Evolutionary conservation across 306 rosid species (phyloP).

Genomic region (Prunus padus): DNA sequence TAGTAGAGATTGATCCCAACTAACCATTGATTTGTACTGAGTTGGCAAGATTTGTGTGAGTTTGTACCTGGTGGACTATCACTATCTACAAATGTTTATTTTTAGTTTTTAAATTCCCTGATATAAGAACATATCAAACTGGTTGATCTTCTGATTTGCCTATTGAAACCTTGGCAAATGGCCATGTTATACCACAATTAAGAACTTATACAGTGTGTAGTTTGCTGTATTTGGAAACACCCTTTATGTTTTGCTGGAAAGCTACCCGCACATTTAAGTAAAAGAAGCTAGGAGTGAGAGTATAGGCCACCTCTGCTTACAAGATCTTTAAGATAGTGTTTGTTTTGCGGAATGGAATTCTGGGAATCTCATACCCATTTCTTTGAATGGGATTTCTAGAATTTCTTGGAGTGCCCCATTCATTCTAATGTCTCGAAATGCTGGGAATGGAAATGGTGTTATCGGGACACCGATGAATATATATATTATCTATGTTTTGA

Average conservation of each 20-base stretch:
- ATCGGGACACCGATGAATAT: no score
- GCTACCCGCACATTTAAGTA: neutral
- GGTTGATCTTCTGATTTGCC: neutral
- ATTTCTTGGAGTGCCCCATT: no score
- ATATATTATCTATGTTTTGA: no score
- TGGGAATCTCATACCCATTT: neutral
- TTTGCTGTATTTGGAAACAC: neutral
- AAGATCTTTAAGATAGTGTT: neutral
- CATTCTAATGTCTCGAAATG: no score
- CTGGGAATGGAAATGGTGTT: no score
- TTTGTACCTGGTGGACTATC: no score
- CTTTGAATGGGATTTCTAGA: no score
- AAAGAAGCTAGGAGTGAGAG: neutral
- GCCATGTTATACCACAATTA: neutral
- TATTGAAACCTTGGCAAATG: neutral
- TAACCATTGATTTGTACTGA: no score
- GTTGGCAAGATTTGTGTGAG: no score
- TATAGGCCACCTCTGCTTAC: slow-evolving; percentile 1
- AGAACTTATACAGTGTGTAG: neutral
- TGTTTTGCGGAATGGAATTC: neutral
- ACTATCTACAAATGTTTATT: neutral
- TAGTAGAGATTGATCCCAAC: no score
- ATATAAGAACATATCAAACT: neutral
- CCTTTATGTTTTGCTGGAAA: neutral
- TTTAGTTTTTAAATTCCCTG: neutral